Percentiles rank a stretch among this genome's conserved stretches.
Evolutionary conservation across 164 flowering plant genomes (phyloP).

Genomic region (Nymphaea colorata): DNA sequence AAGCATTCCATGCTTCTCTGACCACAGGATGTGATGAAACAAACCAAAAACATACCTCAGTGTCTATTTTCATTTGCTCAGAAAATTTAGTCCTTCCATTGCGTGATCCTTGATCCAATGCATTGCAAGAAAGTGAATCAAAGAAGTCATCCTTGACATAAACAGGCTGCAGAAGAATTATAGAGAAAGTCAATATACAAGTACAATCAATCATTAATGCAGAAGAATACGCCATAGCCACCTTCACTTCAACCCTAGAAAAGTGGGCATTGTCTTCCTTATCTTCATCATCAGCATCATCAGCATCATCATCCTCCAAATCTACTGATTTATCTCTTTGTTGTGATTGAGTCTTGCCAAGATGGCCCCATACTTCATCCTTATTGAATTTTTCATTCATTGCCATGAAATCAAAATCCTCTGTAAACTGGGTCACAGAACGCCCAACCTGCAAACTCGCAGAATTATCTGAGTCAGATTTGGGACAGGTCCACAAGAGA

Average conservation of each 20-base stretch:
- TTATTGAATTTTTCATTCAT: conserved; percentile 96
- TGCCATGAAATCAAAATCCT: conserved; percentile 86
- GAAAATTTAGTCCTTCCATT: conserved; percentile 54
- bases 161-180: conserved; percentile 33
- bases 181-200: neutral
- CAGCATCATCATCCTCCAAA: conserved; percentile 22
- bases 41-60: conserved; percentile 38
- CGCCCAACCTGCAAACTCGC: conserved; percentile 37
- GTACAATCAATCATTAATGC: neutral
- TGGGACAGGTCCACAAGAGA: neutral
- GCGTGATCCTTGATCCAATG: conserved; percentile 31
- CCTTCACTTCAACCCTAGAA: conserved; percentile 33
- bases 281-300: conserved; percentile 16
- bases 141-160: conserved; percentile 86
- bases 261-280: conserved; percentile 29
- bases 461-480: neutral
- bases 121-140: conserved; percentile 61
- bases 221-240: conserved; percentile 4
- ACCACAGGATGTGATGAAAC: neutral
- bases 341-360: conserved; percentile 42
- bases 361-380: conserved; percentile 93
- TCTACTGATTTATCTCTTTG: conserved; percentile 24
- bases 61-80: conserved; percentile 61
- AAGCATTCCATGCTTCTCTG: neutral
- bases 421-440: conserved; percentile 43